phyloP scores from a whole-genome alignment of 345 rosid genomes.

The Hevea brasiliensis region DNA sequence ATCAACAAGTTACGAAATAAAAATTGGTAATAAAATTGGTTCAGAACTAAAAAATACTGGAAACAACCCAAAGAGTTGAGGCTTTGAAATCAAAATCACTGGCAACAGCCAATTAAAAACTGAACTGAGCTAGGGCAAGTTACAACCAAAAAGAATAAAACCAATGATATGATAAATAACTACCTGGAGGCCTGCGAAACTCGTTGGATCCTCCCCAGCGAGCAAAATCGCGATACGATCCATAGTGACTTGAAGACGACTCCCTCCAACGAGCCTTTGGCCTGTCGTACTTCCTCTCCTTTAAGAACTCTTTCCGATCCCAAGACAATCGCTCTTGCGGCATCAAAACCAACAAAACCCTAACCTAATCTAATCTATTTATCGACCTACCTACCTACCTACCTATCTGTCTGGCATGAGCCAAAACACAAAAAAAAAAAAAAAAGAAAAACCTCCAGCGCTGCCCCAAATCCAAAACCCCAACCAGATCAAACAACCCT shows the following conservation, averaged over 20 bases:
- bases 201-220: constrained; percentile 71
- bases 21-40: background rate
- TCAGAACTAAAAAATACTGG: background rate
- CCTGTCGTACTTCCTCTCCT: constrained; percentile 58
- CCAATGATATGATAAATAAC: constrained; percentile 4
- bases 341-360: constrained; percentile 49
- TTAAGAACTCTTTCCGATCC: constrained; percentile 88
- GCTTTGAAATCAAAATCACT: background rate
- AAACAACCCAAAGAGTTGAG: background rate
- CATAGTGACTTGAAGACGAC: constrained; percentile 48
- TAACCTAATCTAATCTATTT: constrained; percentile 18
- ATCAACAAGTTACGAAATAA: background rate
- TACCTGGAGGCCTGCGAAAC: constrained; percentile 79
- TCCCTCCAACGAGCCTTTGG: constrained; percentile 68
- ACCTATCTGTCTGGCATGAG: background rate
- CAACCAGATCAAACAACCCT: constrained; percentile 6
- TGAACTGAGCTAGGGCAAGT: background rate
- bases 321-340: constrained; percentile 90
- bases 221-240: constrained; percentile 44
- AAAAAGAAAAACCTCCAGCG: background rate
- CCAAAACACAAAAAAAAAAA: background rate
- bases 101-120: background rate
- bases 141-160: background rate
- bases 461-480: constrained; percentile 10
- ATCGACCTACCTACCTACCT: background rate